Evolutionary conservation across 176 grass and related monocot genomes (phyloP).

Genomic region (Lolium perenne): DNA sequence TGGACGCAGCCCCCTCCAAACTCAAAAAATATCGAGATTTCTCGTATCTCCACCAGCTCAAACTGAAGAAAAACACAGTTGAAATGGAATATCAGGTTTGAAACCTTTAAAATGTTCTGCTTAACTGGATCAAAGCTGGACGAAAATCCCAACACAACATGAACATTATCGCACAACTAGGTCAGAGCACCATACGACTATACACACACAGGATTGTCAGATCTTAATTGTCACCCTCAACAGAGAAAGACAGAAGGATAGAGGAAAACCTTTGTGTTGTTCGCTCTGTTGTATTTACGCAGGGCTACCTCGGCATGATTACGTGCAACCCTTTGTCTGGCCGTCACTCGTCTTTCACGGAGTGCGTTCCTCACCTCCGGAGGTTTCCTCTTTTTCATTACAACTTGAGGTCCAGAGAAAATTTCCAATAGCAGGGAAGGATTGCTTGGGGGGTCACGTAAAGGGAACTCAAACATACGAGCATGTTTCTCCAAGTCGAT

Average conservation of each 20-base stretch:
- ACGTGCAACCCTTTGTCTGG: neutral
- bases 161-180: neutral
- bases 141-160: neutral
- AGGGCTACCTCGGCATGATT: no score
- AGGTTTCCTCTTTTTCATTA: conserved; percentile 7
- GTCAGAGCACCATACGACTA: neutral
- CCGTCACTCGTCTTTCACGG: neutral
- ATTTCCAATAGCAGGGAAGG: neutral
- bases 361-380: neutral
- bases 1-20: conserved; percentile 6
- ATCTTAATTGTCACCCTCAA: neutral
- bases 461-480: neutral
- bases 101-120: no score
- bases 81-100: no score
- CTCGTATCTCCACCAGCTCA: conserved; percentile 12
- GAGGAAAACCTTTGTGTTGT: conserved; percentile 2
- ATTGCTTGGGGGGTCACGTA: neutral
- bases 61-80: no score
- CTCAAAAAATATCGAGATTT: conserved; percentile 21
- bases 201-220: neutral
- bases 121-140: neutral
- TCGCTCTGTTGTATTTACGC: neutral
- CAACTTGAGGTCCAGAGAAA: conserved; percentile 7
- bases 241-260: neutral
- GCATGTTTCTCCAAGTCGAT: conserved; percentile 10